Evolutionary conservation across 2,329 filamentous ascomycete species (phyloP), one percentile per base, ranked within the genome.

Genomic region (Curvularia eragrostidis): DNA sequence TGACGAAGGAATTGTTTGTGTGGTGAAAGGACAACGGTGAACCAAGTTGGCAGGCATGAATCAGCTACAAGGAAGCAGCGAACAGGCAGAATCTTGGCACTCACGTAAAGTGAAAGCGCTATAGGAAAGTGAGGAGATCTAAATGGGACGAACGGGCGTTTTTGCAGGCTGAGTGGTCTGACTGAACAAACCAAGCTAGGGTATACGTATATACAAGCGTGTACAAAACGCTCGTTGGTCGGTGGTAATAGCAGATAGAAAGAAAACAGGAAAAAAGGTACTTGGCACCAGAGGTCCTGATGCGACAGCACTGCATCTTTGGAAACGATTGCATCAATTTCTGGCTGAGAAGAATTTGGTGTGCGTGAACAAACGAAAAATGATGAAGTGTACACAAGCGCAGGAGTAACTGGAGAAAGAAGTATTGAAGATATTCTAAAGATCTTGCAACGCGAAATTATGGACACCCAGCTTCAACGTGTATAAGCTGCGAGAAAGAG

Each of bases 21-120:
- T 24, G 42, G 39, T 41, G 15, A 42, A 46, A 18, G n/a, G 15
- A 13, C 23, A 28, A 48, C 30, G 32, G 44, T 23, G 12, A 48
- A 61, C 53, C 49, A 46, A 56, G 59, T 38, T 46, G 41, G 21
- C 50, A n/a, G 21, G 50, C 32, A 10, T 18, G 38, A 18, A 12
- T 15, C 21, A 21, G 43, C 38, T 32, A 46, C 1, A 5, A 15
- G 30, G 5, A 15, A 28, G 15, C 3, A n/a, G 28, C 28, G 7
- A 9, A 30, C 3, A 5, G 28, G n/a, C n/a, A n/a, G n/a, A n/a
- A n/a, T n/a, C 30, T 36, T 36, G 32, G 13, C 12, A 15, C 15
- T 5, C 5, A 36, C 5, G 13, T 36, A 15, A 36, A 36, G 15
- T 15, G 13, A 36, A 36, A 36, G 10, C 15, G 6, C 32, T 6